Conservation (phyloP, 495 filamentous ascomycete species). For the Viridothelium virens region DNA sequence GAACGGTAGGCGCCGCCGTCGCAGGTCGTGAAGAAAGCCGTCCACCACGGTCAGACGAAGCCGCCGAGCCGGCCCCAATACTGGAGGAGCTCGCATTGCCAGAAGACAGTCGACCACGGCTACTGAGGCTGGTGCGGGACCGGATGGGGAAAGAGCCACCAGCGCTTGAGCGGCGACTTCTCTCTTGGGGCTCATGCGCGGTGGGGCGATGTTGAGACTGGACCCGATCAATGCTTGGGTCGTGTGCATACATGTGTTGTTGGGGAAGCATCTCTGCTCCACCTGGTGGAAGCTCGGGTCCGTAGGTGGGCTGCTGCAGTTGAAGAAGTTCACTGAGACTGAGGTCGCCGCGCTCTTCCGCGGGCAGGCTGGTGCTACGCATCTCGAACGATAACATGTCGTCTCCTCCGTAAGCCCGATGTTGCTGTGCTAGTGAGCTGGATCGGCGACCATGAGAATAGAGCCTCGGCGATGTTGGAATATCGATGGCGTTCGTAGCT, state of each 20-base stretch:
- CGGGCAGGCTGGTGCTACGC: slow-evolving; percentile 69
- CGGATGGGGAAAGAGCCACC: neutral
- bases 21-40: slow-evolving; percentile 20
- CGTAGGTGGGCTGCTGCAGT: slow-evolving; percentile 18
- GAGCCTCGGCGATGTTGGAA: slow-evolving; percentile 65
- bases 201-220: neutral
- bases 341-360: slow-evolving; percentile 48
- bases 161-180: neutral
- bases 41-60: slow-evolving; percentile 11
- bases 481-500: slow-evolving; percentile 65
- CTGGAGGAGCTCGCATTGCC: slow-evolving; percentile 5
- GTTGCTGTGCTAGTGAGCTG: slow-evolving; percentile 70
- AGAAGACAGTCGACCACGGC: slow-evolving; percentile 1
- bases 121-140: neutral
- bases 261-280: slow-evolving; percentile 12
- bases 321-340: slow-evolving; percentile 30
- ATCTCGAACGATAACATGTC: slow-evolving; percentile 54
- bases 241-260: slow-evolving; percentile 5
- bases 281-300: slow-evolving; percentile 10
- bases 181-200: neutral
- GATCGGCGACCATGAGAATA: slow-evolving; percentile 59
- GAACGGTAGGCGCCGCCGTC: slow-evolving; percentile 16
- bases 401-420: slow-evolving; percentile 52
- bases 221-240: neutral
- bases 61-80: neutral